Percentiles rank a stretch among this genome's conserved stretches.
Conservation (phyloP, 371 early-diverging fungal species). For the Funneliformis caledonium region DNA sequence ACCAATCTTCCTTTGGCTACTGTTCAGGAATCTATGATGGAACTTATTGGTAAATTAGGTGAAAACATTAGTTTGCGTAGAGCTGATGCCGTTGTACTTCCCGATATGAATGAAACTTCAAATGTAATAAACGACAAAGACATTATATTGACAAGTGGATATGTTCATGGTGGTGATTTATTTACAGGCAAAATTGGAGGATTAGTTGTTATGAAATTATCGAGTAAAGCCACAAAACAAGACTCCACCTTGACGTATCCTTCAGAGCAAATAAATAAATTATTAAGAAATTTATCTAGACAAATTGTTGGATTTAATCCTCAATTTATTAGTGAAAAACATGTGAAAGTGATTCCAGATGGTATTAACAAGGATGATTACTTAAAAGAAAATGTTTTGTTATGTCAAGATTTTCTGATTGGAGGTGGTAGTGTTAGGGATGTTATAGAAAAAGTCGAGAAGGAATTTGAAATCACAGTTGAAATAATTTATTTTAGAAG, state of each 20-base stretch:
- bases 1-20: conserved; percentile 46
- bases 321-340: conserved; percentile 52
- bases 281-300: conserved; percentile 75
- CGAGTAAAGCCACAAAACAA: conserved; percentile 47
- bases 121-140: conserved; percentile 26
- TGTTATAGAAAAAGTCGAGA: conserved; percentile 57
- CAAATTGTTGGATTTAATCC: conserved; percentile 82
- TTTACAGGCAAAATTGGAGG: conserved; percentile 70
- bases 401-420: conserved; percentile 76
- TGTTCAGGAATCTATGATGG: conserved; percentile 68
- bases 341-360: conserved; percentile 45
- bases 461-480: conserved; percentile 49
- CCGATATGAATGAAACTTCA: conserved; percentile 42
- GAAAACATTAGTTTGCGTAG: conserved; percentile 87
- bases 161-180: conserved; percentile 75
- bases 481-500: conserved; percentile 71
- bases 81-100: conserved; percentile 56
- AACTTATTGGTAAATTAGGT: conserved; percentile 82
- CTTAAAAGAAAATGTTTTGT: conserved; percentile 64
- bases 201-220: conserved; percentile 64
- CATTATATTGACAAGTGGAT: conserved; percentile 54
- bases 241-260: not conserved
- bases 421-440: conserved; percentile 71
- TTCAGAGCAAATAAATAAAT: conserved; percentile 46
- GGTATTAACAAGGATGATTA: conserved; percentile 56